Base-by-base conservation (phyloP, 768 basidiomycete species). In the Filobasidium floriforme region DNA sequence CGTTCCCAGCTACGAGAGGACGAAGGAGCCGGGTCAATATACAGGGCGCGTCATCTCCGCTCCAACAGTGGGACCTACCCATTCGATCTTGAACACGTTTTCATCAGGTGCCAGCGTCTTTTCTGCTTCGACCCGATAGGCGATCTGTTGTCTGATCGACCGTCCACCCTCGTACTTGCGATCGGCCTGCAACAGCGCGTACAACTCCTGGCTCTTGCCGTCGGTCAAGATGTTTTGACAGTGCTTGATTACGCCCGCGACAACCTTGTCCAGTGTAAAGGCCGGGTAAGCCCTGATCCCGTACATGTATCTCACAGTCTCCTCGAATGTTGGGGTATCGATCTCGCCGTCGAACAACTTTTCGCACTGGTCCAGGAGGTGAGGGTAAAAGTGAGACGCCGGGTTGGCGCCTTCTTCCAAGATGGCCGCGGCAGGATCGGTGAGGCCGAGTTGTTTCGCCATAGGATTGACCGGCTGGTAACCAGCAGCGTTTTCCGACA, bases 261-360 rank as follows among this genome's bases (percentile, higher is more conserved):
- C 86, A 55, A 96, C 80, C 79, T 93, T 92, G 82, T 99, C 96
- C 73, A 99, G 76, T 1, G 96, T 97, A 79, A 94, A 98, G 70
- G 94, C 80, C 62, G 87, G 84, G 80, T 91, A 97, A 4, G 91
- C 92, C 87, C 93, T 81, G 70, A 70, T 75, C 18, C 72, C 75
- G 71, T 82, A 79, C 77, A 77, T 77, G 85, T 90, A 90, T 69
- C 96, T 82, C 86, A 97, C 86, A 73, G 91, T 90, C 76, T 98
- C 96, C 77, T 98, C 94, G 73, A 92, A 98, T 24, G 87, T 85
- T n/a, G 84, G 80, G 75, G 88, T 89, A 77, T 98, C 96, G 67
- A 98, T 82, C 75, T 98, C 93, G 68, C 85, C 88, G 72, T 92
- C 92, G 75, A 98, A 97, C 49, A 94, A 78, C 82, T 89, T 90